Base-by-base conservation (phyloP, 23 red algal species). In the Gracilariopsis chorda region DNA sequence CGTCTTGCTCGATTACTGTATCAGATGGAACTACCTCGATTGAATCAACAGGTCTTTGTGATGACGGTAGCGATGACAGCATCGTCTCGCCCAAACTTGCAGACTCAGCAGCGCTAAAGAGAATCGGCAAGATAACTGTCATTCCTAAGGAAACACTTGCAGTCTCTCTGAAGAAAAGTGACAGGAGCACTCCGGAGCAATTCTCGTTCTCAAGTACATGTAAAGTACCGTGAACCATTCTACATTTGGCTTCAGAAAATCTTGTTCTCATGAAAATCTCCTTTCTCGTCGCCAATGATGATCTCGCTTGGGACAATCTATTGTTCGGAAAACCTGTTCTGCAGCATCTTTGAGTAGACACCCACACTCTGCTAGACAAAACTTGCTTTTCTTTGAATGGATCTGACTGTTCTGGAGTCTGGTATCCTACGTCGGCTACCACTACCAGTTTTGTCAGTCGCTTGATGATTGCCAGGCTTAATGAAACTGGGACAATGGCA, bases 51-150 rank as follows among this genome's bases (percentile, higher is more conserved):
- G 70, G 70, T 8, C 36, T 35, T 3, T 77, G 37, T 52, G 70
- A 77, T 20, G 41, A 77, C 25, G 70, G 70, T 2, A 77, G 70
- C 70, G 70, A 77, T 42, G 70, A 77, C 39, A 77, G 70, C 48
- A 77, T 77, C 19, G 7, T 77, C 40, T 48, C 41, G 4, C 48
- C 37, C 16, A 28, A 8, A 16, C 70, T 77, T 30, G 70, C 70
- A 24, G 70, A 77, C 9, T 48, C 40, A 3, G 39, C 70, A 2
- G 39, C 39, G 42, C 32, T 33, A 4, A 48, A 48, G 27, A 42
- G 70, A 24, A 33, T 77, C 24, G 70, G 70, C 3, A 49, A 13
- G 39, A 48, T 77, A 8, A 5, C 70, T 28, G 17, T 42, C 39
- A 77, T 47, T 42, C 11, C 44, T 14, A 47, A 29, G 3, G 37